These are phyloP conservation scores for Saccharomyces mikatae DNA, from an alignment of 805 yeast species.

Conservation along the genomic window DNA sequence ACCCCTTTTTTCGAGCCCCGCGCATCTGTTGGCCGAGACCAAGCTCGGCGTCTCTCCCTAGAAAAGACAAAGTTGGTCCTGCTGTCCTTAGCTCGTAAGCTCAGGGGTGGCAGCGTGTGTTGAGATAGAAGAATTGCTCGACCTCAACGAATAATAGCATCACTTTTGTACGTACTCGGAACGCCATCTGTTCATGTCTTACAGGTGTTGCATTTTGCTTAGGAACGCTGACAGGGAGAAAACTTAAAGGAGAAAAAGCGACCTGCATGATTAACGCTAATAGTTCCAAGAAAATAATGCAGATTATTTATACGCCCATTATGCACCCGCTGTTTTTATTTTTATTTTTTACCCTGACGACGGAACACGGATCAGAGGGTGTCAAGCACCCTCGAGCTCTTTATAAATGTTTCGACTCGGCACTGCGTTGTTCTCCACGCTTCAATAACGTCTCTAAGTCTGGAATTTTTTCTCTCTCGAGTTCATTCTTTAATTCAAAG, in stretches of 20 bases:
- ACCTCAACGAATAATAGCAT: neutral
- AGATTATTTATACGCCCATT: neutral
- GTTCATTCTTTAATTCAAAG: neutral
- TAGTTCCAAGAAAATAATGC: neutral
- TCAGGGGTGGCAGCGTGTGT: neutral
- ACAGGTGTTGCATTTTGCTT: neutral
- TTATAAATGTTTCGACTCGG: neutral
- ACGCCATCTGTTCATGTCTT: neutral
- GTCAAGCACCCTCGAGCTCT: neutral
- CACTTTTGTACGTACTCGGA: neutral
- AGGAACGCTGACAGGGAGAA: neutral
- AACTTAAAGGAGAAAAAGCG: neutral
- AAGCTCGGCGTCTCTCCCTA: neutral
- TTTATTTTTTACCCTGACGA: neutral
- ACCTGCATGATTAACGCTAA: neutral
- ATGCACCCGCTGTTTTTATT: neutral
- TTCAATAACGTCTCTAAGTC: constrained; percentile 2
- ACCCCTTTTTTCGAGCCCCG: neutral
- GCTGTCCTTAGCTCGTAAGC: neutral
- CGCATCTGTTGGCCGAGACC: neutral
- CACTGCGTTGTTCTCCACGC: constrained; percentile 3
- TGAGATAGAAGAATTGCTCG: neutral
- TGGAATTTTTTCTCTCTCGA: constrained; percentile 7
- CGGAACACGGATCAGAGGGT: neutral
- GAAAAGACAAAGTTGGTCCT: neutral